A percentile compares a stretch with the other conserved stretches of the same genome.
Evolutionary conservation across 208 protist species (phyloP).

Genomic region (Acanthamoeba divionensis): DNA sequence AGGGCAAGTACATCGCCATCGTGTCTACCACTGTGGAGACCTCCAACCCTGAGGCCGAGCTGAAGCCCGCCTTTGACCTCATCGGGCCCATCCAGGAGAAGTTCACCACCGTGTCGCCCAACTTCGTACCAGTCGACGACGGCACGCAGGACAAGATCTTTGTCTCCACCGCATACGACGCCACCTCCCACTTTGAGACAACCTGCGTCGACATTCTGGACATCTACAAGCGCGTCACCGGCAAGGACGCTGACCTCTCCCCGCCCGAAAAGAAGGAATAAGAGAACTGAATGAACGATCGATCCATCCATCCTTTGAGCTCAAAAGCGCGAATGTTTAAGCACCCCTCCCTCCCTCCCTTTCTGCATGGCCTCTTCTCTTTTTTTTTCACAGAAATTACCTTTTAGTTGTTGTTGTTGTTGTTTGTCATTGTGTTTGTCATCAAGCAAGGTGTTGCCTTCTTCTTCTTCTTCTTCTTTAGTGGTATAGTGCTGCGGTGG

Average conservation of each 20-base stretch:
- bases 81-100: slow-evolving; percentile 87
- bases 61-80: slow-evolving; percentile 89
- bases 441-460: too few species aligned
- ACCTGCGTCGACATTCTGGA: slow-evolving; percentile 94
- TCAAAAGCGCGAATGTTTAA: too few species aligned
- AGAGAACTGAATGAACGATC: too few species aligned
- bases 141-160: slow-evolving; percentile 89
- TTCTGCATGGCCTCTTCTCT: too few species aligned
- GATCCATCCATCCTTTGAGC: too few species aligned
- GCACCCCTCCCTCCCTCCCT: too few species aligned
- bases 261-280: slow-evolving; percentile 9
- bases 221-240: slow-evolving; percentile 84
- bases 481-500: too few species aligned
- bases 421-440: too few species aligned
- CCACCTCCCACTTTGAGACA: slow-evolving; percentile 98
- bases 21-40: slow-evolving; percentile 97
- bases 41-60: slow-evolving; percentile 89
- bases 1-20: slow-evolving; percentile 96
- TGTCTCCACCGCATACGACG: slow-evolving; percentile 78
- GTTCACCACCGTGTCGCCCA: slow-evolving; percentile 88
- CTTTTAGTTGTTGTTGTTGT: too few species aligned
- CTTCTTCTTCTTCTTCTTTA: too few species aligned
- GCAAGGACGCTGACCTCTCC: slow-evolving; percentile 50
- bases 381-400: too few species aligned
- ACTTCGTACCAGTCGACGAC: slow-evolving; percentile 90